A percentile compares a stretch with the other conserved stretches of the same genome.
Evolutionary conservation across 2,329 filamentous ascomycete species (phyloP).

Genomic region (Seiridium cupressi): DNA sequence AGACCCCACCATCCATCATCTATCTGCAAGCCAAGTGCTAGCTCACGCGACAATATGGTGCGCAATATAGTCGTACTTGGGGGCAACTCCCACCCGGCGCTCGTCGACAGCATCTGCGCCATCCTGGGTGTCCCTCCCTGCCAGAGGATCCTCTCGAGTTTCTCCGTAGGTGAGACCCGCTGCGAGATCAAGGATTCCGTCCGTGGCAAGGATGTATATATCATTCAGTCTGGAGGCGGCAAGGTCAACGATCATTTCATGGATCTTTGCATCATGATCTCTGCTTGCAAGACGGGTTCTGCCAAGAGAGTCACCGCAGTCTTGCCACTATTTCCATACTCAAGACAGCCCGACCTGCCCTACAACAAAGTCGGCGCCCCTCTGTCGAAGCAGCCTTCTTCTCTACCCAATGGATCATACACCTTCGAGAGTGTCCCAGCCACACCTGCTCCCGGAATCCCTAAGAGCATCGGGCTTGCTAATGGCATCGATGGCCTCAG

Average conservation of each 20-base stretch:
- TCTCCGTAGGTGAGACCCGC: slow-evolving; percentile 90
- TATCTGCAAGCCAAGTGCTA: not conserved
- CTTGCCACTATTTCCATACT: slow-evolving; percentile 94
- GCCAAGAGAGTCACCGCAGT: slow-evolving; percentile 92
- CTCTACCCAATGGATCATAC: slow-evolving; percentile 57
- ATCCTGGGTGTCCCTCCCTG: slow-evolving; percentile 85
- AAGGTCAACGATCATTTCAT: slow-evolving; percentile 96
- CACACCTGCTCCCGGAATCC: slow-evolving; percentile 73
- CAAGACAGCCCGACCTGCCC: slow-evolving; percentile 89
- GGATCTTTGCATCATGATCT: slow-evolving; percentile 96
- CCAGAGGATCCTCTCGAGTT: slow-evolving; percentile 83
- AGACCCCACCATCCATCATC: not conserved
- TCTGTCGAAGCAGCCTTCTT: slow-evolving; percentile 65
- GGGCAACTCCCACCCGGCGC: slow-evolving; percentile 86
- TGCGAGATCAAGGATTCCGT: slow-evolving; percentile 97
- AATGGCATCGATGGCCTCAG: slow-evolving; percentile 25
- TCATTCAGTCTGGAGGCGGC: slow-evolving; percentile 90
- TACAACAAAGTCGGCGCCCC: slow-evolving; percentile 96
- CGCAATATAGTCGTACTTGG: slow-evolving; percentile 93
- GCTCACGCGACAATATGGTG: slow-evolving; percentile 55
- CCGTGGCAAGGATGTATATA: slow-evolving; percentile 97
- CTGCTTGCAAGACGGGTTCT: slow-evolving; percentile 93
- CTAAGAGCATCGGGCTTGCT: slow-evolving; percentile 63
- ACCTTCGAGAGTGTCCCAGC: slow-evolving; percentile 92
- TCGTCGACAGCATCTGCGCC: slow-evolving; percentile 84